A percentile compares a stretch with the other conserved stretches of the same genome.
Evolutionary conservation across 225 moss, liverwort and hornwort species (phyloP).

Genomic region (Physcomitrellopsis africana): DNA sequence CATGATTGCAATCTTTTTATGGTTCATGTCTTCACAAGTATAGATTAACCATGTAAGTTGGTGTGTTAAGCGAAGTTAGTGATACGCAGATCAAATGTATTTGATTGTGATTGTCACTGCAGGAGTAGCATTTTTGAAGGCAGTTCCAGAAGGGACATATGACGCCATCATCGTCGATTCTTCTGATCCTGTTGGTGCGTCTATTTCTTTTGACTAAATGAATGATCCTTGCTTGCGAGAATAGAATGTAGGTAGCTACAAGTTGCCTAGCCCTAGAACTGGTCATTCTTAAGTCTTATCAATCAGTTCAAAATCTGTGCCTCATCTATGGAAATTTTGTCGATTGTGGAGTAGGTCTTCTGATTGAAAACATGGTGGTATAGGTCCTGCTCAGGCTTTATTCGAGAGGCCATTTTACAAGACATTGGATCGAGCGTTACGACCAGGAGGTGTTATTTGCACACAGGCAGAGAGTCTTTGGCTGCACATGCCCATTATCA

Average conservation of each 20-base stretch:
- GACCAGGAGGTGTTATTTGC: slow-evolving; percentile 96
- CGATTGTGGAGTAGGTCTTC: background rate
- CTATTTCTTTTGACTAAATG: slow-evolving; percentile 10
- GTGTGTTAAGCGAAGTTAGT: background rate
- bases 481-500: slow-evolving; percentile 94
- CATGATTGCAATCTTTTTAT: background rate
- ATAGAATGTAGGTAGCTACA: background rate
- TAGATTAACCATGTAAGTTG: too few relatives aligned
- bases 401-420: slow-evolving; percentile 97
- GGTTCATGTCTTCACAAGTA: background rate
- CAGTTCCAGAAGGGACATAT: slow-evolving; percentile 73
- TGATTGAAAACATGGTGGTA: slow-evolving; percentile 1
- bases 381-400: slow-evolving; percentile 97
- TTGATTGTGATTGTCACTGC: slow-evolving; percentile 24
- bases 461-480: slow-evolving; percentile 98
- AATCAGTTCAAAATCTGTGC: background rate
- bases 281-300: slow-evolving; percentile 1
- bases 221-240: background rate
- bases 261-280: background rate
- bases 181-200: slow-evolving; percentile 94
- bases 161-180: slow-evolving; percentile 98
- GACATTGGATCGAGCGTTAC: slow-evolving; percentile 84
- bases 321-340: too few relatives aligned
- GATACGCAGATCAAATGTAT: background rate
- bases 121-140: slow-evolving; percentile 93